Evolutionary conservation across 495 filamentous ascomycete species (phyloP), one percentile per base, ranked within the genome.

Genomic region (Penicillium samsonianum): DNA sequence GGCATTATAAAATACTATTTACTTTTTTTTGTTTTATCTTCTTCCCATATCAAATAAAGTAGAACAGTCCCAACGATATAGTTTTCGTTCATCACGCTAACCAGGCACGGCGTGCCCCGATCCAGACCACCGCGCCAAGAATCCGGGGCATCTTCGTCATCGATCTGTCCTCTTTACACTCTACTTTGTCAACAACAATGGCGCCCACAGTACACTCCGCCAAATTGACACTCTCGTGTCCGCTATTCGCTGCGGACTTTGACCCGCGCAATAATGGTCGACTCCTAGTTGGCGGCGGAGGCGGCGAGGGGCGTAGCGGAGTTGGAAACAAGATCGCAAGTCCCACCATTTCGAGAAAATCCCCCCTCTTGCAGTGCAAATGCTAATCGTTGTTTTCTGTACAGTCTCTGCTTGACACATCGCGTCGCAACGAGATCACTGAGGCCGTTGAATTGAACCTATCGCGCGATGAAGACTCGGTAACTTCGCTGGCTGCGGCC

Each of bases 161-260:
- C 61, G 48, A 71, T 25, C 55, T 63, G 64, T 61, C 63, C 60
- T 69, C 59, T 67, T 55, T 61, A 42, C 31, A 53, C 42, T 45
- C 38, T 56, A 19, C 35, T 33, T 53, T 53, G n/a, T 51, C 40
- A 46, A 49, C 44, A 56, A 69, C 38, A 10, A 79, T 79, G 76
- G 75, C 85, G 56, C 81, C 83, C 23, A 70, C 75, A 47, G 72
- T 86, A 43, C 68, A 81, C 52, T 84, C 77, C 28, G 82, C 87
- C 50, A 91, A 87, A 68, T 73, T 84, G 55, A 90, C 84, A 17
- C 81, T 96, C 53, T 83, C 84, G 22, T 97, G 93, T 67, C 93
- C 94, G n/a, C 80, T 96, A 40, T 96, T 90, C 71, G 83, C 90
- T 19, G 89, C 88, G 60, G 93, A 91, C 67, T 97, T 97, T 71